These are phyloP conservation scores for Malus domestica DNA, from an alignment of 306 rosid species.

Conservation along the genomic window DNA sequence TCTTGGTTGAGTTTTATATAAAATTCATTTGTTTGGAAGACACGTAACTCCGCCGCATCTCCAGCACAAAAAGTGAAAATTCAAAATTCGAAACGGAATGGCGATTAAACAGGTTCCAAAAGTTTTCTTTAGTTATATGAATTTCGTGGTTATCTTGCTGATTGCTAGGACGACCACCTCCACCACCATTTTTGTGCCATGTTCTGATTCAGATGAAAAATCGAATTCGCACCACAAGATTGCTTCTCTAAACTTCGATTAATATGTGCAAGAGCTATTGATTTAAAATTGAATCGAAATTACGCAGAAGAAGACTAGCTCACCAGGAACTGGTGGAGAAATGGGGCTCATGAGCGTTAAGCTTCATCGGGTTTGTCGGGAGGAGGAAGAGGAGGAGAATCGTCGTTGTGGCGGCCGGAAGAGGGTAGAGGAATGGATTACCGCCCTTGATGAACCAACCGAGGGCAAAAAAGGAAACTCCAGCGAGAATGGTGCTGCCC, in stretches of 20 bases:
- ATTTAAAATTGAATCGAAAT: neutral
- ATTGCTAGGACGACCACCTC: no score
- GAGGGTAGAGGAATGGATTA: conserved; percentile 65
- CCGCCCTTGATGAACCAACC: conserved; percentile 65
- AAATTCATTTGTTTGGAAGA: neutral
- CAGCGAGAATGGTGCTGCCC: conserved; percentile 94
- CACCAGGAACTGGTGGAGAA: conserved; percentile 12
- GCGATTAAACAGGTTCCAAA: neutral
- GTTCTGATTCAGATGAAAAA: neutral
- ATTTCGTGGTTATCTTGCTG: no score
- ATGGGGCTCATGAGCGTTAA: neutral
- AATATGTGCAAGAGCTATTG: neutral
- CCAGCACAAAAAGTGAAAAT: neutral
- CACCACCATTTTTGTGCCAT: no score
- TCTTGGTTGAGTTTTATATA: neutral
- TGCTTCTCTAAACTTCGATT: neutral
- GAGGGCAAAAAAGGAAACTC: conserved; percentile 67
- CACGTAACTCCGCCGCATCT: neutral
- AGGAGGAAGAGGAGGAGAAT: conserved; percentile 2
- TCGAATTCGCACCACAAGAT: neutral
- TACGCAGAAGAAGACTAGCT: neutral
- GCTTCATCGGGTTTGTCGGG: conserved; percentile 15
- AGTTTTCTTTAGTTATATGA: no score
- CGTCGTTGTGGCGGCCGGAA: conserved; percentile 9
- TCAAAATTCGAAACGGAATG: neutral